phyloP scores from a whole-genome alignment of 257 asterid species.

The Verbascum thapsus region DNA sequence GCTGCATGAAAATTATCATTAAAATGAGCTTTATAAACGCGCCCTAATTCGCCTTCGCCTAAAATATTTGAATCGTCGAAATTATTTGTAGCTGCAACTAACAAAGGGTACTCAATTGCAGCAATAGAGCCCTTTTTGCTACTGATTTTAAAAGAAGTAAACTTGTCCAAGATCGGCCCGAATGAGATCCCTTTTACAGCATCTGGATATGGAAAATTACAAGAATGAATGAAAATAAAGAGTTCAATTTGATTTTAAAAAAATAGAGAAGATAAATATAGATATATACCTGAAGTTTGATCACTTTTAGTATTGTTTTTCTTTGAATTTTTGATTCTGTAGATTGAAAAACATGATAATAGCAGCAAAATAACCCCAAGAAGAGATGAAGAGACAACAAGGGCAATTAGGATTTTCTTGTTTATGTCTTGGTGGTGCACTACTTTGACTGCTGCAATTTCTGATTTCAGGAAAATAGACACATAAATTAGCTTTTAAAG shows the following conservation, averaged over 20 bases:
- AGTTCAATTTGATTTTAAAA: background rate
- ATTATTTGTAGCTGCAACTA: slow-evolving; percentile 76
- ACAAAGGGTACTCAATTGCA: slow-evolving; percentile 60
- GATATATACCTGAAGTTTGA: slow-evolving; percentile 48
- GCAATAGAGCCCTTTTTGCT: slow-evolving; percentile 67
- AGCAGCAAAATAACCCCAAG: slow-evolving; percentile 66
- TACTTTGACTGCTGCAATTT: slow-evolving; percentile 49
- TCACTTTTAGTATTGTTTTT: slow-evolving; percentile 39
- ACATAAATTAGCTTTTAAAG: slow-evolving; percentile 14
- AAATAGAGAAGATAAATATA: background rate
- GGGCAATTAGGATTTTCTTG: slow-evolving; percentile 77
- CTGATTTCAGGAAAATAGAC: slow-evolving; percentile 40
- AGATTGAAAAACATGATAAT: slow-evolving; percentile 55
- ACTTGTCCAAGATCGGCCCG: slow-evolving; percentile 61
- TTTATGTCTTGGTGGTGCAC: slow-evolving; percentile 80
- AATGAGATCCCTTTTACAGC: slow-evolving; percentile 52
- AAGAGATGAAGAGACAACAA: slow-evolving; percentile 69
- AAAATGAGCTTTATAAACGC: slow-evolving; percentile 78
- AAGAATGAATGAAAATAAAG: slow-evolving; percentile 10
- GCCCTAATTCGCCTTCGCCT: slow-evolving; percentile 82
- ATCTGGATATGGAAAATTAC: slow-evolving; percentile 27
- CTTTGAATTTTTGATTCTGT: slow-evolving; percentile 57
- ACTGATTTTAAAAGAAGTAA: slow-evolving; percentile 46
- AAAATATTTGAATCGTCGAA: slow-evolving; percentile 62
- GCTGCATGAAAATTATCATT: slow-evolving; percentile 58